These are phyloP conservation scores for Myochromella boudieri DNA, from an alignment of 768 basidiomycete genomes.

Conservation along the genomic window DNA sequence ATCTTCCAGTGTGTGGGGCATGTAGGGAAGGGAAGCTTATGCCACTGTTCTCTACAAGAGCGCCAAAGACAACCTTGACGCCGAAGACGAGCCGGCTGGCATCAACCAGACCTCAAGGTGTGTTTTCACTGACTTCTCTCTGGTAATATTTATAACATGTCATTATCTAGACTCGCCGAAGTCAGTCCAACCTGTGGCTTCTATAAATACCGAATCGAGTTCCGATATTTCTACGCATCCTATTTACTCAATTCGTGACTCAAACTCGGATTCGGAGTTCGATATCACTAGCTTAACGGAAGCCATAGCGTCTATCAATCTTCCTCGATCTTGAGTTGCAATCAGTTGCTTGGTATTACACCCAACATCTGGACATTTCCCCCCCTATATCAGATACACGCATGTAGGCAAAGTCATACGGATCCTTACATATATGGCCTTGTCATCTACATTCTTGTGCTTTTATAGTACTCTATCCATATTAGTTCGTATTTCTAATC, in stretches of 20 bases:
- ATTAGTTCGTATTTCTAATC: no score
- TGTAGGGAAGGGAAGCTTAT: slow-evolving; percentile 61
- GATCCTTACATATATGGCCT: no score
- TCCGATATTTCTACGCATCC: neutral
- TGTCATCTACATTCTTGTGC: no score
- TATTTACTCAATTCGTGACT: slow-evolving; percentile 15
- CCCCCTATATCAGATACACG: no score
- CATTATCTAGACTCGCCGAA: slow-evolving; percentile 33
- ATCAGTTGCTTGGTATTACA: no score
- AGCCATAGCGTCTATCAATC: slow-evolving; percentile 22
- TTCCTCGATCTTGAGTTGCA: slow-evolving; percentile 8
- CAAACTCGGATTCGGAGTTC: slow-evolving; percentile 29
- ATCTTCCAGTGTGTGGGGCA: slow-evolving; percentile 56
- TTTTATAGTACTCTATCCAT: no score
- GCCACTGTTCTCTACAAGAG: slow-evolving; percentile 51
- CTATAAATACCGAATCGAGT: neutral
- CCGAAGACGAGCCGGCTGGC: slow-evolving; percentile 44
- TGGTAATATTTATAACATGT: neutral
- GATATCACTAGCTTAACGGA: slow-evolving; percentile 31
- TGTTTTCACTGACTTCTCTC: neutral
- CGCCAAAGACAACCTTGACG: slow-evolving; percentile 31
- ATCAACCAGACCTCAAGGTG: slow-evolving; percentile 46
- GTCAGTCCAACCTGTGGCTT: slow-evolving; percentile 11
- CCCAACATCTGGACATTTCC: no score
- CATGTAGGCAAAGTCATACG: no score